Evolutionary conservation across 2,329 filamentous ascomycete species (phyloP).

Genomic region (Stromatinia cepivora): DNA sequence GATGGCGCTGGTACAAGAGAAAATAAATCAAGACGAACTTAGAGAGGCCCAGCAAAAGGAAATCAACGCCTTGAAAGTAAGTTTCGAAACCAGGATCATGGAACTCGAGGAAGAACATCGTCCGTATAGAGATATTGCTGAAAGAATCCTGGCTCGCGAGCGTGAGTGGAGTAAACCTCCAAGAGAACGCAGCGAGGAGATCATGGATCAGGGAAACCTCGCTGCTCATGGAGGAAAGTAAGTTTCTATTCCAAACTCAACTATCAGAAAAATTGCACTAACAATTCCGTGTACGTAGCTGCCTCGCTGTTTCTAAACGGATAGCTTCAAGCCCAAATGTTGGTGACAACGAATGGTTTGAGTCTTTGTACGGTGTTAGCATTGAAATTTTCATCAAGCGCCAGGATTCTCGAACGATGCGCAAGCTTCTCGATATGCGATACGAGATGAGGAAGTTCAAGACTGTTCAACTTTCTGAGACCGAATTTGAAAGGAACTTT

Average conservation of each 20-base stretch:
- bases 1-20: neutral
- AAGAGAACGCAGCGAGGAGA: neutral
- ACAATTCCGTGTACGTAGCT: neutral
- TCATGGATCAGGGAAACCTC: neutral
- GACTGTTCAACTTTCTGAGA: neutral
- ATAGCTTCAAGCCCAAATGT: neutral
- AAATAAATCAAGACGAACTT: neutral
- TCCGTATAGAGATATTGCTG: neutral
- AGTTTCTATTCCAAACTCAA: neutral
- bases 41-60: neutral
- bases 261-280: neutral
- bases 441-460: neutral
- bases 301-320: neutral
- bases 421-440: neutral
- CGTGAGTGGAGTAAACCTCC: neutral
- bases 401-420: neutral
- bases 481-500: neutral
- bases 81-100: neutral
- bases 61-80: neutral
- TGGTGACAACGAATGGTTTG: neutral
- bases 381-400: neutral
- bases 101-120: neutral
- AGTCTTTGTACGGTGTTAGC: neutral
- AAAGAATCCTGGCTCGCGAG: neutral
- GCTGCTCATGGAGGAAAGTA: neutral